Conservation (phyloP, 371 early-diverging fungal genomes). For the Encephalitozoon cuniculi region DNA sequence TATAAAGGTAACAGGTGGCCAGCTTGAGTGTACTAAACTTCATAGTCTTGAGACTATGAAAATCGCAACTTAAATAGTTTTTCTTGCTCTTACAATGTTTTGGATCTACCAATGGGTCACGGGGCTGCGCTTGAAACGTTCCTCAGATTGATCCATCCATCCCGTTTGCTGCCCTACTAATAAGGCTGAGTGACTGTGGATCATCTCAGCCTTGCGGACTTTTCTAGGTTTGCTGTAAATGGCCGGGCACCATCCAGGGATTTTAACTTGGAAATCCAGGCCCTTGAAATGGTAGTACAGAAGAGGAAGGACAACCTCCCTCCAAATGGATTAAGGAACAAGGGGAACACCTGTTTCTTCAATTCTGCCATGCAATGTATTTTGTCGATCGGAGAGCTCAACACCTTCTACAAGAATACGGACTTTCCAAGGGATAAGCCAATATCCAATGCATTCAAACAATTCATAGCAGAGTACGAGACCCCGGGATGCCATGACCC, state of each 20-base stretch:
- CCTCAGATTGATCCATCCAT: not conserved
- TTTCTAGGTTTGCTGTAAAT: not conserved
- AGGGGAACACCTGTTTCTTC: conserved; percentile 56
- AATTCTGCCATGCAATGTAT: conserved; percentile 54
- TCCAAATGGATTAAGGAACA: conserved; percentile 48
- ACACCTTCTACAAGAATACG: conserved; percentile 15
- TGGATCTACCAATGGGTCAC: not conserved
- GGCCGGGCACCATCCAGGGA: not conserved
- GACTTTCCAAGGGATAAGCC: conserved; percentile 15
- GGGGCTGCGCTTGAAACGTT: not conserved
- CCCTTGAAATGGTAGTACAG: conserved; percentile 32
- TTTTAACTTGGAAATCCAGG: not conserved
- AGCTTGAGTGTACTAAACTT: not conserved
- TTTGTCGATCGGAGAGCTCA: conserved; percentile 30
- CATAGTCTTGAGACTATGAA: conserved; percentile 4
- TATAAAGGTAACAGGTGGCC: not conserved
- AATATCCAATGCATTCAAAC: conserved; percentile 42
- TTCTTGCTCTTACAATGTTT: conserved; percentile 7
- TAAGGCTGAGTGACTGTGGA: not conserved
- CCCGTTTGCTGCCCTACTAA: not conserved
- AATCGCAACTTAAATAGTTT: not conserved
- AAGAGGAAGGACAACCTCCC: not conserved
- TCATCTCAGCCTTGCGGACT: not conserved
- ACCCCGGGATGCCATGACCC: conserved; percentile 25
- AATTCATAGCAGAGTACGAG: conserved; percentile 47